Base-by-base conservation (phyloP, 352 stramenopile species). In the Phytophthora lateralis region DNA sequence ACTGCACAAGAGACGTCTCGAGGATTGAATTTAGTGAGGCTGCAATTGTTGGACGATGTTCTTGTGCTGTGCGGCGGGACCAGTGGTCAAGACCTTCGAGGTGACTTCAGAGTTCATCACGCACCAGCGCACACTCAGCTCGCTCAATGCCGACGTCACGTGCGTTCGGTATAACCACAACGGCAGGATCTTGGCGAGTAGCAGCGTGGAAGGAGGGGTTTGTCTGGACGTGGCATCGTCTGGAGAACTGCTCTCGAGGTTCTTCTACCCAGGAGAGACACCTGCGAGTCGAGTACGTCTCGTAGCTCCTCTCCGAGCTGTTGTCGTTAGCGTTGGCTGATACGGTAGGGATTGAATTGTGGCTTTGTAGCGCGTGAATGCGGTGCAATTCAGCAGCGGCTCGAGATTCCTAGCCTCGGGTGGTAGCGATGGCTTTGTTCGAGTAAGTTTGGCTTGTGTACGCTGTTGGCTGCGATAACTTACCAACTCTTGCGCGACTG, bases 161-260 rank as follows among this genome's bases (percentile, higher is more conserved):
- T 88, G 77, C 39, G 81, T 73, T 26, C 77, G 77, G 11, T 91
- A 81, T 52, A 91, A 85, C 50, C 79, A 89, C 69, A 89, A 91
- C 38, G 79, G 81, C 24, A 79, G 82, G 53, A 89, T 91, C 53
- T 67, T 91, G 30, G 81, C 71, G 41, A 89, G 79, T 58, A 86
- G 69, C 34, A 85, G 75, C 30, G 66, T 82, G 24, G 78, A 91
- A 42, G 79, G 81, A 11, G 75, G 66, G 1, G 87, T 91, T 32
- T 89, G 69, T 46, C 41, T 89, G 15, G 69, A 88, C 39, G 77
- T 89, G 12, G 75, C 81, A 2, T 55, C 67, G 0, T 85, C 81
- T 0, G 77, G 78, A 9, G 81, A 89, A 43, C 54, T 89, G 30
- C 62, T 91, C 7, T 91, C 81, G 24, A 64, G 75, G 24, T 89